Percentiles rank a stretch among this genome's conserved stretches.
Evolutionary conservation across 805 yeast genomes (phyloP).

Genomic region (Sugiyamaella qingdaonensis): DNA sequence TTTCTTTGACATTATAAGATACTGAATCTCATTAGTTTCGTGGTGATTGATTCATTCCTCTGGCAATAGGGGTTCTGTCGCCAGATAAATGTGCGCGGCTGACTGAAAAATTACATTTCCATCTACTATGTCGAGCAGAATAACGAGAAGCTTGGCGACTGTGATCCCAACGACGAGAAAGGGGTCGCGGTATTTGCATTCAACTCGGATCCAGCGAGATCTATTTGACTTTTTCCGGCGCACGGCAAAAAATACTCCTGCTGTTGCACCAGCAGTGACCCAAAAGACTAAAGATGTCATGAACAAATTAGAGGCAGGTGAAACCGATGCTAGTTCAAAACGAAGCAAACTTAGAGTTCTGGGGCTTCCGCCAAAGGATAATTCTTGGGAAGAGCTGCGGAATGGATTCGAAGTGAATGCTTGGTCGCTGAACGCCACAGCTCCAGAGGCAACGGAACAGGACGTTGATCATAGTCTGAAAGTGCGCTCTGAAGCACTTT

Average conservation of each 20-base stretch:
- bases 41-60: too few relatives aligned
- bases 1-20: too few relatives aligned
- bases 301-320: conserved; percentile 15
- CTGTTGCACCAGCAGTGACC: conserved; percentile 1
- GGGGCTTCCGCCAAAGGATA: conserved; percentile 20
- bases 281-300: conserved; percentile 22
- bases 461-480: conserved; percentile 12
- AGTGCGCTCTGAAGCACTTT: not conserved
- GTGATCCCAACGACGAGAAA: not conserved
- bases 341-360: conserved; percentile 21
- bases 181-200: not conserved
- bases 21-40: too few relatives aligned
- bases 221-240: conserved; percentile 21
- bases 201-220: conserved; percentile 1
- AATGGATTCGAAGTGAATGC: conserved; percentile 24
- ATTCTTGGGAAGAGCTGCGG: conserved; percentile 16
- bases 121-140: not conserved
- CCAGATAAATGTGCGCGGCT: not conserved
- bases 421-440: conserved; percentile 28
- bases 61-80: too few relatives aligned
- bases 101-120: not conserved
- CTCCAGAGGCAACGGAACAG: conserved; percentile 19
- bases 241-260: conserved; percentile 7
- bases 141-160: too few relatives aligned
- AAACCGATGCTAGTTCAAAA: conserved; percentile 3